Evolutionary conservation across 164 flowering plant genomes (phyloP), one percentile per base, ranked within the genome.

Genomic region (Macadamia integrifolia): DNA sequence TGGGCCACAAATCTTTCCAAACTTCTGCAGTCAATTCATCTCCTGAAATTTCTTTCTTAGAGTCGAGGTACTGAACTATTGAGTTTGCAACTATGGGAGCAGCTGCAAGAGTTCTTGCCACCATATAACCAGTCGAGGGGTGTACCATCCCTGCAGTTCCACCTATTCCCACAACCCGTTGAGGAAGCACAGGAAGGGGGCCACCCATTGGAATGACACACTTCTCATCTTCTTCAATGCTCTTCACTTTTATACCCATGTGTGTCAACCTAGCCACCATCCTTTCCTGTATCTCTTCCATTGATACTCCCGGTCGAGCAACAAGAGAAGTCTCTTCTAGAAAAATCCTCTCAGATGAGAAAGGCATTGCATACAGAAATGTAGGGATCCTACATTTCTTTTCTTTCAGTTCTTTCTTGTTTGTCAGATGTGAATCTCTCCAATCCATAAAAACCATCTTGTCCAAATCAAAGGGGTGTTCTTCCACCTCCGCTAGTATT

Each of bases 111-210:
- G 96, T 90, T 77, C 92, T 80, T 9, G 96, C 98, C 29, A 92
- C 98, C 98, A 92, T 92, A 70, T 92, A 92, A 6, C 98, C 98
- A 40, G 98, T 92, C 6, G 98, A 92, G 14, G 98, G 98, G 67
- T 92, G 98, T 67, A 92, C 98, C 98, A 90, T 90, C 6, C 97
- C 98, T 14, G 96, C 98, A 3, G 98, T 90, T 23, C 98, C 98
- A 57, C 98, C 97, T 28, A 92, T 89, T 48, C 98, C 98, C 23
- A 92, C 80, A 30, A 92, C 92, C 75, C 95, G 74, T 71, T 92
- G 98, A 68, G 96, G 96, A 10, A 89, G 82, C 31, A 92, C 94
- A 1, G 98, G 98, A 23, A 92, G 89, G 2, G 98, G 97, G 1
- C 97, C 98, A 10, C 98, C 98, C 98, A 92, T 92, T 7, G 96